phyloP scores from a whole-genome alignment of 139 green algal genomes.

The Chlorella sp. region DNA sequence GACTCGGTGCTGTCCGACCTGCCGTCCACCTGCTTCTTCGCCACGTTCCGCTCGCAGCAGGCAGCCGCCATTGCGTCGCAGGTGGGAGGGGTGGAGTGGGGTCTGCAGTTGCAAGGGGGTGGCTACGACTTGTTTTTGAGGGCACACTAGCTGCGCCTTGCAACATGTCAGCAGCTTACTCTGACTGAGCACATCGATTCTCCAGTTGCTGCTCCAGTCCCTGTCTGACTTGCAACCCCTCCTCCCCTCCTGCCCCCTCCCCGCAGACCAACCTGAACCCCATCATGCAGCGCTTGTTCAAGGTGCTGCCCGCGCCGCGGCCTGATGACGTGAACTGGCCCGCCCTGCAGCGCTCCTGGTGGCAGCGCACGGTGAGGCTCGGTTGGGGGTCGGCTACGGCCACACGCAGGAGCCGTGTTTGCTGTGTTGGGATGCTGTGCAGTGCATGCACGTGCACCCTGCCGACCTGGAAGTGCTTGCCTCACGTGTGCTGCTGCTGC shows the following conservation, averaged over 20 bases:
- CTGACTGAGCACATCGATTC: no score
- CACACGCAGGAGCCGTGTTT: no score
- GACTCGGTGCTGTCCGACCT: conserved; percentile 43
- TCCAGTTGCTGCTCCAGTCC: no score
- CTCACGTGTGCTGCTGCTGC: no score
- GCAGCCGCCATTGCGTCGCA: conserved; percentile 40
- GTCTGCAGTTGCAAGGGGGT: neutral
- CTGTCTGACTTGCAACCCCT: no score
- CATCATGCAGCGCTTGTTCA: conserved; percentile 46
- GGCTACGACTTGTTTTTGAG: neutral
- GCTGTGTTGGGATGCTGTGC: no score
- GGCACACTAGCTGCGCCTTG: neutral
- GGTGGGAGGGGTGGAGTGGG: neutral
- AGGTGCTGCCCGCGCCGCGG: conserved; percentile 34
- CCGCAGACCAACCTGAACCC: conserved; percentile 51
- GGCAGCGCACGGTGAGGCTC: conserved; percentile 44
- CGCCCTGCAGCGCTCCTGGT: conserved; percentile 44
- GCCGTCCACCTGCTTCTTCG: conserved; percentile 54
- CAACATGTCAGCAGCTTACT: no score
- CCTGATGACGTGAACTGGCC: conserved; percentile 56
- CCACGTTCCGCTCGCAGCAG: conserved; percentile 44
- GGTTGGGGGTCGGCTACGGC: no score
- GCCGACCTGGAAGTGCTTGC: no score
- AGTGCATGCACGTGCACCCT: no score
- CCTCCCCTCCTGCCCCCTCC: neutral